A percentile compares a stretch with the other conserved stretches of the same genome.
Conservation (phyloP, 2,329 filamentous ascomycete genomes). For the Lasiodiplodia sp. region DNA sequence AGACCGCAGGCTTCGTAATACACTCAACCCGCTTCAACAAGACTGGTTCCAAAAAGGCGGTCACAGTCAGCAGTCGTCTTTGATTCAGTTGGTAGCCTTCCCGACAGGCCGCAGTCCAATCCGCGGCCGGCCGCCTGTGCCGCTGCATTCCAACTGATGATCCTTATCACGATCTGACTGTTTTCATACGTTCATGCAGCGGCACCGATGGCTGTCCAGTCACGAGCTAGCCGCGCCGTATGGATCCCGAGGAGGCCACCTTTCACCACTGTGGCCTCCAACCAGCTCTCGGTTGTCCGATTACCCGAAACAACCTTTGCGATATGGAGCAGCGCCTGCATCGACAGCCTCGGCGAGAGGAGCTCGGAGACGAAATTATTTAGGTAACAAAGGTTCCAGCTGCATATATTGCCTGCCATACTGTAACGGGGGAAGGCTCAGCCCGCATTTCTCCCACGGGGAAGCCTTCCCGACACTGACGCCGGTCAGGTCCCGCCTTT, state of each 20-base stretch:
- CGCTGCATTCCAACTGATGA: conserved; percentile 3
- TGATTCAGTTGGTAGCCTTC: neutral
- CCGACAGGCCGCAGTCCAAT: neutral
- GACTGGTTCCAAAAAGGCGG: neutral
- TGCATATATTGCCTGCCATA: conserved; percentile 15
- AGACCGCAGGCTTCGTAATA: neutral
- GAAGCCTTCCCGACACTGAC: conserved; percentile 5
- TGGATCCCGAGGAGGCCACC: conserved; percentile 16
- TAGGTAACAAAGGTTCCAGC: neutral
- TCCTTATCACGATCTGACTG: conserved; percentile 18
- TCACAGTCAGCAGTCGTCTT: conserved; percentile 12
- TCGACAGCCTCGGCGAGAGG: conserved; percentile 5
- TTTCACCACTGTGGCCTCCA: conserved; percentile 7
- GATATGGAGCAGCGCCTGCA: conserved; percentile 15
- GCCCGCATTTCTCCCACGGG: conserved; percentile 1
- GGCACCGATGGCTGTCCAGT: neutral
- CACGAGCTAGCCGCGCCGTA: conserved; percentile 1
- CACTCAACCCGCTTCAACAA: neutral
- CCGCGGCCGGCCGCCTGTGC: neutral
- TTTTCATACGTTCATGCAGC: conserved; percentile 12
- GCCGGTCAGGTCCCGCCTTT: neutral
- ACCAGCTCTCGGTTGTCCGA: conserved; percentile 7
- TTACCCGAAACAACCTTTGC: conserved; percentile 26
- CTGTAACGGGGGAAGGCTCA: neutral
- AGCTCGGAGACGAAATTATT: neutral